Conservation (phyloP, 2,329 filamentous ascomycete species). For the Phialophora verrucosa region DNA sequence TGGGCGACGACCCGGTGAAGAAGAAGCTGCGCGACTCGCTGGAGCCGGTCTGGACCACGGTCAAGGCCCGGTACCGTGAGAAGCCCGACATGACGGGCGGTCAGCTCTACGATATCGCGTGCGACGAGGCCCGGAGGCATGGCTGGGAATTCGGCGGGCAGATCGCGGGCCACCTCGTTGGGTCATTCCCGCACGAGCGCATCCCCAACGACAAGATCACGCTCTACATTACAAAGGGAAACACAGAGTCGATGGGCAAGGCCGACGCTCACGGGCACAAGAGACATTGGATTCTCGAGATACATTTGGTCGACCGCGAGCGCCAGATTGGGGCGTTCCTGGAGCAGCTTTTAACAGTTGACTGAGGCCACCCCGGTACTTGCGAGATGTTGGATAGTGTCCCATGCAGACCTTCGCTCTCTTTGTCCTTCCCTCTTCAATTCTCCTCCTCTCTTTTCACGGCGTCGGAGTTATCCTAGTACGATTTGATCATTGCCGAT, state of each 20-base stretch:
- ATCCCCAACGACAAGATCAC: slow-evolving; percentile 56
- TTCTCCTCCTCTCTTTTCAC: not conserved
- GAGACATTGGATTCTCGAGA: slow-evolving; percentile 59
- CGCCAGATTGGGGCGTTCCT: slow-evolving; percentile 52
- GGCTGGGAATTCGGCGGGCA: slow-evolving; percentile 55
- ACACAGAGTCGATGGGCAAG: slow-evolving; percentile 49
- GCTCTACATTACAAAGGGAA: slow-evolving; percentile 55
- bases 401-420: not conserved
- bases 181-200: slow-evolving; percentile 58
- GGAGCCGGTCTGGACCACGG: slow-evolving; percentile 54
- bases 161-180: slow-evolving; percentile 58
- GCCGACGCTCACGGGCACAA: slow-evolving; percentile 50
- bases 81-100: slow-evolving; percentile 56
- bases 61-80: slow-evolving; percentile 50
- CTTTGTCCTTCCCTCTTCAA: too few species aligned
- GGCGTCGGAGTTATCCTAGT: not conserved
- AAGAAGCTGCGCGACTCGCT: slow-evolving; percentile 53
- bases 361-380: slow-evolving; percentile 3
- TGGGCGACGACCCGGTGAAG: slow-evolving; percentile 56
- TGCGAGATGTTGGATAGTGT: too few species aligned
- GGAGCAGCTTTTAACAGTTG: slow-evolving; percentile 56
- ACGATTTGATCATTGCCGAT: not conserved
- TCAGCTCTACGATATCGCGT: slow-evolving; percentile 55
- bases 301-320: slow-evolving; percentile 54
- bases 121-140: slow-evolving; percentile 45